A percentile compares a stretch with the other conserved stretches of the same genome.
Conservation (phyloP, 106 monocot species). For the Amphibolis antarctica region DNA sequence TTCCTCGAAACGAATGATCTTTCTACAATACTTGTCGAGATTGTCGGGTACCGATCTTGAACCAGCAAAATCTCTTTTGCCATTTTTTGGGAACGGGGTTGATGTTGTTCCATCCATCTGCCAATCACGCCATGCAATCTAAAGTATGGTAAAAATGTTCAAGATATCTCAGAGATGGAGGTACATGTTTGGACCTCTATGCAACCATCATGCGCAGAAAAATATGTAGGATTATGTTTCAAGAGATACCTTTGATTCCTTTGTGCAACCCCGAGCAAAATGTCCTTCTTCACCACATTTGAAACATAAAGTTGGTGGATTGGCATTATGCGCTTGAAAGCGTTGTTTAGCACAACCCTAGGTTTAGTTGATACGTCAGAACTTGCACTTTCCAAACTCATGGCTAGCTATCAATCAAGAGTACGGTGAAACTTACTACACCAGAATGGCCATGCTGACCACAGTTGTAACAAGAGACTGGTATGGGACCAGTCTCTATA, state of each 20-base stretch:
- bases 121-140: constrained; percentile 22
- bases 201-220: neutral
- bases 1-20: neutral
- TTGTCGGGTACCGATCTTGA: constrained; percentile 38
- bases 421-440: constrained; percentile 33
- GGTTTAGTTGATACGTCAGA: neutral
- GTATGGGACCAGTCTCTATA: constrained; percentile 28
- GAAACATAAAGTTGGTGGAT: constrained; percentile 47
- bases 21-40: constrained; percentile 11
- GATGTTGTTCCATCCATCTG: constrained; percentile 11
- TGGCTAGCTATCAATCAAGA: neutral
- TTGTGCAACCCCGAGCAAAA: constrained; percentile 84
- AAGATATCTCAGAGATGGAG: neutral
- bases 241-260: constrained; percentile 31
- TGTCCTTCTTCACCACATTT: constrained; percentile 92
- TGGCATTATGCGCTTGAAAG: constrained; percentile 16
- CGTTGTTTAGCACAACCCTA: constrained; percentile 77
- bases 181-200: too few relatives aligned
- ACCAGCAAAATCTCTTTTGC: constrained; percentile 6
- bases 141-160: neutral
- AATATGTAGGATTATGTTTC: constrained; percentile 10
- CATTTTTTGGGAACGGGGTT: constrained; percentile 10
- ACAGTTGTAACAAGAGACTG: constrained; percentile 79
- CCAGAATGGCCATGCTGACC: constrained; percentile 74
- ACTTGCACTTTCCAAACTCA: neutral